Base-by-base conservation (phyloP, 768 basidiomycete species). In the Termitomyces sp. region DNA sequence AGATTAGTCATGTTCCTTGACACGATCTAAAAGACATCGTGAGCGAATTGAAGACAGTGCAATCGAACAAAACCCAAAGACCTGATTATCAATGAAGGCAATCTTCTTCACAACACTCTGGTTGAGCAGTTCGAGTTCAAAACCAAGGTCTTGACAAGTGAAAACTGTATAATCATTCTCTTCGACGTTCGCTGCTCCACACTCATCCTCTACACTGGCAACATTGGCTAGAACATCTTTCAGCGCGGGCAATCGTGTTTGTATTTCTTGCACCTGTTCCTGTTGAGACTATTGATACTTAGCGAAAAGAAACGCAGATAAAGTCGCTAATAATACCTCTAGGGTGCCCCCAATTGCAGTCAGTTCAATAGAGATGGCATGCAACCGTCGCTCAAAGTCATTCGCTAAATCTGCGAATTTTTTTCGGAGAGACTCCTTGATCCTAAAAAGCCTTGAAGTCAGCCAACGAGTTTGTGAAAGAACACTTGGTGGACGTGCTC, bases 11-110 rank as follows among this genome's bases (percentile, higher is more conserved):
- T 87, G 64, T 92, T 93, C 46, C 93, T 82, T 13, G 97, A 94
- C 1, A 98, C 90, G 64, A 97, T 92, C 93, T 98, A 63, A 3
- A 42, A 62, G 52, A 22, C 18, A 49, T 58, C 63, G 53, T 56
- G 18, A 45, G 24, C 35, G 38, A 28, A 50, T 53, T 43, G 33
- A 58, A 8, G 8, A 8, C 28, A 38, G 36, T 40, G 13, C 7
- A 46, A 54, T 26, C 48, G 12, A 44, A 22, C 50, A 13, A 45
- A 18, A 57, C 38, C 59, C 79, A 52, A 6, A 28, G 45, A 87
- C 95, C 80, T 98, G 96, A 70, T 98, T 98, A 64, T 98, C 94
- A 54, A 97, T 89, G 70, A 98, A 98, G 0, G 88, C 83, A n/a
- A 95, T 84, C 78, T 97, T 93, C 79, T 92, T 93, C 22, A 80